A percentile compares a stretch with the other conserved stretches of the same genome.
phyloP scores from a whole-genome alignment of 768 basidiomycete genomes.

The Mycena indigotica region DNA sequence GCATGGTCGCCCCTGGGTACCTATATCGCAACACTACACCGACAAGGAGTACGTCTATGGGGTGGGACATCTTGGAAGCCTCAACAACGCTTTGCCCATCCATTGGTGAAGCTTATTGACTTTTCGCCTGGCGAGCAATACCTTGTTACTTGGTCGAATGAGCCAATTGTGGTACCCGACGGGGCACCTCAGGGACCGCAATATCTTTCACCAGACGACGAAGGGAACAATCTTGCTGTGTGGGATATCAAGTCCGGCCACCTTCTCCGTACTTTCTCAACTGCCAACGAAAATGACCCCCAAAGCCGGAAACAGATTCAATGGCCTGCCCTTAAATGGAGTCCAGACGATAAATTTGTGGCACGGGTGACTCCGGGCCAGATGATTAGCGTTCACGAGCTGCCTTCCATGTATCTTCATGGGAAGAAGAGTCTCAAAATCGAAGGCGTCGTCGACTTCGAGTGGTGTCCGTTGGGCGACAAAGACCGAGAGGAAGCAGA shows the following conservation, averaged over 20 bases:
- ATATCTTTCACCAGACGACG: conserved; percentile 90
- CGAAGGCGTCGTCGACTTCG: conserved; percentile 96
- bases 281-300: conserved; percentile 60
- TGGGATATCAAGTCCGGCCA: conserved; percentile 97
- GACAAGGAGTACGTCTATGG: conserved; percentile 95
- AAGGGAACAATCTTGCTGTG: conserved; percentile 95
- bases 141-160: conserved; percentile 96
- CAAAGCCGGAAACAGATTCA: conserved; percentile 75
- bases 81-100: conserved; percentile 91
- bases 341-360: conserved; percentile 92
- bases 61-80: conserved; percentile 89
- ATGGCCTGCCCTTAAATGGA: conserved; percentile 98
- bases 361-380: conserved; percentile 86
- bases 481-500: conserved; percentile 78
- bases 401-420: conserved; percentile 90
- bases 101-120: conserved; percentile 91
- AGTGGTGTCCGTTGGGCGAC: conserved; percentile 95
- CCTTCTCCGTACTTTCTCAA: conserved; percentile 89
- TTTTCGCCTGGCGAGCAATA: conserved; percentile 98
- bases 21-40: conserved; percentile 90
- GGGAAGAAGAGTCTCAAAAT: conserved; percentile 98
- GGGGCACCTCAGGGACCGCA: conserved; percentile 79
- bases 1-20: conserved; percentile 97
- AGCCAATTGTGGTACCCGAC: conserved; percentile 85
- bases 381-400: conserved; percentile 95